Evolutionary conservation across 805 yeast species (phyloP).

Genomic region (Metschnikowia bowlesiae): DNA sequence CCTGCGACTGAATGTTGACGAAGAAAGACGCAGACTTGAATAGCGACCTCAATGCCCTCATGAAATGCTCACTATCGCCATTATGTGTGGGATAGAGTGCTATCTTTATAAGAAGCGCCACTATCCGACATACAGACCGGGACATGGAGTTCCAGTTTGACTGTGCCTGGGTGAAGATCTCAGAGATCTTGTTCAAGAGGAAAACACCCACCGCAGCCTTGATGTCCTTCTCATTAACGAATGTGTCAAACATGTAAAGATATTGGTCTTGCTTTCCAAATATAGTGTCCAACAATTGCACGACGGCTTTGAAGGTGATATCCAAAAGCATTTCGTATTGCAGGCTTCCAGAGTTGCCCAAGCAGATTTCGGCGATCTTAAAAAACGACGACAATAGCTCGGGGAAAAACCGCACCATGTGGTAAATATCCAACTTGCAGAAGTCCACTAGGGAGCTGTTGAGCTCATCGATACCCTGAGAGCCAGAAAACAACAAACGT

Average conservation of each 20-base stretch:
- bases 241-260: conserved; percentile 51
- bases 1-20: conserved; percentile 42
- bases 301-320: conserved; percentile 49
- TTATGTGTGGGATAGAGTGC: conserved; percentile 23
- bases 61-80: conserved; percentile 22
- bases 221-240: conserved; percentile 31
- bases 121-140: conserved; percentile 58
- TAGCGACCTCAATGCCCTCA: conserved; percentile 29
- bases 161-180: conserved; percentile 45
- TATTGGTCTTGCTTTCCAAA: conserved; percentile 65
- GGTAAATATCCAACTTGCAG: conserved; percentile 49
- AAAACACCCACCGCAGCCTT: conserved; percentile 51
- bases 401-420: conserved; percentile 59
- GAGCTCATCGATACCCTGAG: conserved; percentile 41
- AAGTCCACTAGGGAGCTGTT: conserved; percentile 45
- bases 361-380: conserved; percentile 27
- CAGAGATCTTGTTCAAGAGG: conserved; percentile 43
- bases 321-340: conserved; percentile 31
- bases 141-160: conserved; percentile 60
- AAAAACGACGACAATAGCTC: conserved; percentile 42
- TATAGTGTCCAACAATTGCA: conserved; percentile 57
- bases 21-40: conserved; percentile 42
- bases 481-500: conserved; percentile 39
- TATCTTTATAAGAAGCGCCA: conserved; percentile 47
- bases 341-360: conserved; percentile 21